Evolutionary conservation across 768 basidiomycete species (phyloP), one percentile per base, ranked within the genome.

Genomic region (Xerocomus spinulosus): DNA sequence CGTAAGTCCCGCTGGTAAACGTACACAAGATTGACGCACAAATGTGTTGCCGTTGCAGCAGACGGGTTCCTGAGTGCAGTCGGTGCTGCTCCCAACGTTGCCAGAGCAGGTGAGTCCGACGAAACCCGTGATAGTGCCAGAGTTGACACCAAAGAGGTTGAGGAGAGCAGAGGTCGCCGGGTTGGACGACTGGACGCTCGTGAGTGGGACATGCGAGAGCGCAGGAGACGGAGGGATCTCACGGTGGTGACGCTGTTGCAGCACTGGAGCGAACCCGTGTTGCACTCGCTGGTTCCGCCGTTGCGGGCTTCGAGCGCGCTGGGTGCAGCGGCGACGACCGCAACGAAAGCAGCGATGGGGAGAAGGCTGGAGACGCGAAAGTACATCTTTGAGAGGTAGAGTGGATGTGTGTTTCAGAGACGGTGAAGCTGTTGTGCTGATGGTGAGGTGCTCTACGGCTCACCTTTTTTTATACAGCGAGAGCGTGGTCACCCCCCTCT

Each of bases 321-420:
- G 20, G 33, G 26, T 28, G 30, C 42, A 20, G 54, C 48, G 14
- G 36, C 5, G 2, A 55, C 53, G 5, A 54, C 38, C 3, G 46
- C 59, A 45, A 26, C 55, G 24, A 60, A 37, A 15, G 50, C 44
- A 17, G 50, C 57, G 40, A 57, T 36, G 8, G 48, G 20, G 38
- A 50, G 35, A 20, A 55, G 29, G 13, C 20, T 15, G 13, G 42
- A 32, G 30, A 32, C 4, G 30, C 30, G 30, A 30, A 43, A 15
- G 30, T 15, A 29, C 30, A 43, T 43, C 15, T 32, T 17, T 41
- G 12, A 17, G n/a, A n/a, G n/a, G 38, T 25, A 39, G 38, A 6
- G 26, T 9, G 3, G 9, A 10, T 28, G 14, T 9, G 30, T 14
- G 39, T 18, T 26, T 10, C 25, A 28, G 39, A 41, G 21, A 14